Conservation (phyloP, 352 stramenopile species). For the Phytophthora europaea region DNA sequence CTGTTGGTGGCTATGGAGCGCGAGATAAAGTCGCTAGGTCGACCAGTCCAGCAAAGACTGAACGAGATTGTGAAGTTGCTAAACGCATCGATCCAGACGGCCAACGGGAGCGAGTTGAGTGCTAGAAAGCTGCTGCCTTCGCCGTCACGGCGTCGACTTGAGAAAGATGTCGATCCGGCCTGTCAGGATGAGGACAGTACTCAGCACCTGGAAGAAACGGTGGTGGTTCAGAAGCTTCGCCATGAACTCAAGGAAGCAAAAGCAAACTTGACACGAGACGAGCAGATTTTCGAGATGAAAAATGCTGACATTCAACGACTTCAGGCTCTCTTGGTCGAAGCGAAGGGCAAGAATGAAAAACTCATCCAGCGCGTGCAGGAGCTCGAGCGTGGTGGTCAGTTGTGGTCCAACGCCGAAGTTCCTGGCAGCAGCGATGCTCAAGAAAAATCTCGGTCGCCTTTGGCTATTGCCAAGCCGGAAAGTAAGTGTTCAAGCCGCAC, state of each 20-base stretch:
- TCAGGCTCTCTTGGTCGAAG: conserved; percentile 64
- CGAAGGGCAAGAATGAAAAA: conserved; percentile 82
- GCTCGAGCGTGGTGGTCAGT: conserved; percentile 68
- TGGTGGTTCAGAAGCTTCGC: conserved; percentile 45
- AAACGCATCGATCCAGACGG: conserved; percentile 73
- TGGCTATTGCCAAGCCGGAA: conserved; percentile 7
- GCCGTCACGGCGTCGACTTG: conserved; percentile 2
- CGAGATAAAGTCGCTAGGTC: conserved; percentile 76
- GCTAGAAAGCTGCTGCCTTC: conserved; percentile 37
- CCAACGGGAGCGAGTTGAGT: conserved; percentile 52
- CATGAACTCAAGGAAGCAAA: conserved; percentile 77
- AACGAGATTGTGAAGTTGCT: conserved; percentile 87
- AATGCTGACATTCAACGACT: conserved; percentile 77
- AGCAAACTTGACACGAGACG: conserved; percentile 72
- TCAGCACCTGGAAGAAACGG: conserved; percentile 32
- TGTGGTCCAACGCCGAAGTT: conserved; percentile 65
- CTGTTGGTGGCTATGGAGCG: conserved; percentile 80
- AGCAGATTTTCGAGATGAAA: conserved; percentile 91
- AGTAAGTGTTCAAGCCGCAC: conserved; percentile 12
- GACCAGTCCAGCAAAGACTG: conserved; percentile 79
- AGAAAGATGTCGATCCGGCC: conserved; percentile 24
- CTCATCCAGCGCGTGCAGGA: conserved; percentile 76
- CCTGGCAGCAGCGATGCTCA: conserved; percentile 1
- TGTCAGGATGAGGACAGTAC: conserved; percentile 4
- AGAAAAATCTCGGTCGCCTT: conserved; percentile 5